phyloP scores from a whole-genome alignment of 208 protist species.

The Naegleria gruberi region DNA sequence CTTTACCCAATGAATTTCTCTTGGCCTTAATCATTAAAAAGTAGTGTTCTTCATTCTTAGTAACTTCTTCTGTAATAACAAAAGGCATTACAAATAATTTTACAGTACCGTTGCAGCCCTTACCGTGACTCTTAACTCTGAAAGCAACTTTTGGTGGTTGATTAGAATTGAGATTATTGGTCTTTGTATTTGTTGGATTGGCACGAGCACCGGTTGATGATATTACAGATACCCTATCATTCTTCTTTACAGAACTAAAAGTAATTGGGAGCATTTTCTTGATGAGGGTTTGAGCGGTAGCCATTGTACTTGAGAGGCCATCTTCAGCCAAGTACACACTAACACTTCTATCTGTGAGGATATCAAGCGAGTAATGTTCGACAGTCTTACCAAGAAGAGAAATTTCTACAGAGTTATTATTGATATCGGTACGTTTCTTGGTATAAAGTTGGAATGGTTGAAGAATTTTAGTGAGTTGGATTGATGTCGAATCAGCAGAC shows the following conservation, averaged over 20 bases:
- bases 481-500: not conserved
- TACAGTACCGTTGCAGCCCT: not conserved
- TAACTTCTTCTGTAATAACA: not conserved
- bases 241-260: not conserved
- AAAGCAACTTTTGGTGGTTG: not conserved
- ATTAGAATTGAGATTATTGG: not conserved
- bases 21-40: not conserved
- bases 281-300: not conserved
- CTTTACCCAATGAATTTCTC: not conserved
- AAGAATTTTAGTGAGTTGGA: not conserved
- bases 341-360: not conserved
- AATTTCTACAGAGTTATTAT: not conserved
- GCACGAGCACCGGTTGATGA: not conserved
- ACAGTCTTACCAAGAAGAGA: not conserved
- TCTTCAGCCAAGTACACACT: not conserved
- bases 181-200: not conserved
- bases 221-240: not conserved
- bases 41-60: not conserved
- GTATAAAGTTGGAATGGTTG: not conserved
- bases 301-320: not conserved
- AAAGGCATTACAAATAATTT: not conserved
- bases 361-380: not conserved
- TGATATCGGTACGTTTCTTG: not conserved
- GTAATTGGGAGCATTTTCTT: not conserved
- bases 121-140: not conserved